Percentiles rank a stretch among this genome's conserved stretches.
phyloP scores from a whole-genome alignment of 495 filamentous ascomycete species.

The Stereocaulon alpinum region DNA sequence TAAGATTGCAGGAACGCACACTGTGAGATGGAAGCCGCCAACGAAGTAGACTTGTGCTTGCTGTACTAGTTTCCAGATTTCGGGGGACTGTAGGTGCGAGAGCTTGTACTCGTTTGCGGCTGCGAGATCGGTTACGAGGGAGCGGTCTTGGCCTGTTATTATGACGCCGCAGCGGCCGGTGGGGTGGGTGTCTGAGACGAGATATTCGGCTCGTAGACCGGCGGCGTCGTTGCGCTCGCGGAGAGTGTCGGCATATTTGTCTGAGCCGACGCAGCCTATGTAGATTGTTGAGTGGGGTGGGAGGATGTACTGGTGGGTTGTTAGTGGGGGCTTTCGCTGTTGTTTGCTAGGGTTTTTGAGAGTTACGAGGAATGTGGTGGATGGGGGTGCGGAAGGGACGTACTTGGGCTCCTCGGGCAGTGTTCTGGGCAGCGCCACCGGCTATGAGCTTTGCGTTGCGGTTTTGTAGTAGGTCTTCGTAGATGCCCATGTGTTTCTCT shows the following conservation, averaged over 20 bases:
- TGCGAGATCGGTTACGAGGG: constrained; percentile 89
- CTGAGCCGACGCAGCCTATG: constrained; percentile 83
- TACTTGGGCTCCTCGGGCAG: constrained; percentile 84
- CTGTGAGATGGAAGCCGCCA: constrained; percentile 81
- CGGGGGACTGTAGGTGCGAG: constrained; percentile 80
- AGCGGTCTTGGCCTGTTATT: constrained; percentile 88
- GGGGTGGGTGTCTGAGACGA: constrained; percentile 64
- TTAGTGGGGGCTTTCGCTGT: neutral
- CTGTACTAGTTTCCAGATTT: constrained; percentile 86
- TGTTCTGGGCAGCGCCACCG: constrained; percentile 96
- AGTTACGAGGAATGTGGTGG: neutral
- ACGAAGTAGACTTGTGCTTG: constrained; percentile 82
- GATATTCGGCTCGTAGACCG: constrained; percentile 88
- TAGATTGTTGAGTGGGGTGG: constrained; percentile 77
- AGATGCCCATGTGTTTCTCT: constrained; percentile 76
- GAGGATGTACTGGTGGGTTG: constrained; percentile 63
- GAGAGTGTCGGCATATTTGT: constrained; percentile 83
- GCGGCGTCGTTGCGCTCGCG: constrained; percentile 66
- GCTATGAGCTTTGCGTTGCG: constrained; percentile 87
- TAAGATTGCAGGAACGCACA: constrained; percentile 80
- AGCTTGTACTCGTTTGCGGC: constrained; percentile 95
- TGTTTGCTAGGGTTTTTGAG: neutral
- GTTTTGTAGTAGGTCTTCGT: constrained; percentile 82
- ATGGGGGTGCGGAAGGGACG: neutral
- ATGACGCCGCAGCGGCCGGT: constrained; percentile 94